Conservation (phyloP, 768 basidiomycete genomes). For the Mycena polygramma region DNA sequence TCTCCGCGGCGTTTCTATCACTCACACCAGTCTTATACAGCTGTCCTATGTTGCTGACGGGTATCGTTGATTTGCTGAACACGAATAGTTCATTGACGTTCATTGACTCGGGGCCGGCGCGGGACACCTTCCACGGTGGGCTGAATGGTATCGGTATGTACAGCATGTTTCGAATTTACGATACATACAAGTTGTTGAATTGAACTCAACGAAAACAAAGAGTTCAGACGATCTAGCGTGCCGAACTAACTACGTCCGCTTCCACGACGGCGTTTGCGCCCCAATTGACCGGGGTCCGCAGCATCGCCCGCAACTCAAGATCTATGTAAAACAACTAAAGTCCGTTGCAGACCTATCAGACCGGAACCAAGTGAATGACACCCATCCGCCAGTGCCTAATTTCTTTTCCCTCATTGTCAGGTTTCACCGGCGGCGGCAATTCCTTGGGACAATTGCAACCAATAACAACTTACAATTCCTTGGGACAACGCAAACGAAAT, state of each 20-base stretch:
- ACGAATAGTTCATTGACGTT: slow-evolving; percentile 10
- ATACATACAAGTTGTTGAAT: no score
- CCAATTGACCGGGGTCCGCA: slow-evolving; percentile 10
- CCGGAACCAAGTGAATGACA: slow-evolving; percentile 11
- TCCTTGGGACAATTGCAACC: slow-evolving; percentile 22
- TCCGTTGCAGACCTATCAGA: slow-evolving; percentile 20
- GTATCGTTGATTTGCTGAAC: slow-evolving; percentile 24
- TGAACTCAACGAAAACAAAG: no score
- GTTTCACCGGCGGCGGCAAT: slow-evolving; percentile 21
- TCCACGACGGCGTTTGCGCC: neutral
- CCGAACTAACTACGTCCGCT: slow-evolving; percentile 21
- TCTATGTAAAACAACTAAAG: neutral
- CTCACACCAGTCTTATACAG: neutral
- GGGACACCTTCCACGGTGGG: neutral
- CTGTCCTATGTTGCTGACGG: neutral
- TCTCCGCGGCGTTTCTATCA: neutral
- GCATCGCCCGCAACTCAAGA: neutral
- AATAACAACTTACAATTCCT: no score
- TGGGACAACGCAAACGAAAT: no score
- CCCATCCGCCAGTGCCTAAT: neutral
- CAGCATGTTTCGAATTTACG: neutral
- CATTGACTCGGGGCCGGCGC: neutral
- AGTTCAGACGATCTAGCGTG: slow-evolving; percentile 1
- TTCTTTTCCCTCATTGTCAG: neutral
- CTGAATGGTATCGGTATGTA: no score